Base-by-base conservation (phyloP, 208 protist species). In the Wallacemonas sp. region DNA sequence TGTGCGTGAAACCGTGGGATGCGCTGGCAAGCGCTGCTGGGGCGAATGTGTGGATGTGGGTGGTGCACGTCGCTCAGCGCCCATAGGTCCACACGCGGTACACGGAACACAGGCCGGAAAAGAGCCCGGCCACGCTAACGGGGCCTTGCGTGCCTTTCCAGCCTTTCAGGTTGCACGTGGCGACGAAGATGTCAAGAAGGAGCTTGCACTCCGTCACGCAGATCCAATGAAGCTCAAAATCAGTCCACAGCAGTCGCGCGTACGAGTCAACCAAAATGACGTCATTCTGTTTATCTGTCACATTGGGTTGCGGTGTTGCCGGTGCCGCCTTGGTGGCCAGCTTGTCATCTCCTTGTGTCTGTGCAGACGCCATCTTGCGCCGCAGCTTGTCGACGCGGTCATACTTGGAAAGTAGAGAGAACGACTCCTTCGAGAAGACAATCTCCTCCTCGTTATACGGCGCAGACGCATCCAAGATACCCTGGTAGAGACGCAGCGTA, bases 51-150 rank as follows among this genome's bases (percentile, higher is more conserved):
- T 26, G 15, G 22, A 17, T 21, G 13, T 26, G 10, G 12, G 6
- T n/a, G n/a, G n/a, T n/a, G n/a, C n/a, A n/a, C n/a, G n/a, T n/a
- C n/a, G 30, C 2, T 71, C 77, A 96, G 22, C 90, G 81, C 8
- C 90, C 90, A 66, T 96, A 96, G 3, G 90, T 93, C 90, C 90
- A 96, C 8, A 96, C 90, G 34, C 90, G 80, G 55, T 96, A 96
- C n/a, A 96, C 77, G 0, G 90, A 96, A 34, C 86, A 87, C 48
- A 96, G 68, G 0, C 87, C 90, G 34, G 90, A 96, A 34, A 90
- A 78, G 21, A 96, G 73, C 52, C 90, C 90, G 4, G 82, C 85
- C 15, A 87, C 63, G 58, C 85, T 93, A n/a, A 91, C 78, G 1
- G 78, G 59, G 0, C 85, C 84, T 58, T 89, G 80, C 22, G 80